Evolutionary conservation across 495 filamentous ascomycete genomes (phyloP).

Genomic region (Viridothelium virens): DNA sequence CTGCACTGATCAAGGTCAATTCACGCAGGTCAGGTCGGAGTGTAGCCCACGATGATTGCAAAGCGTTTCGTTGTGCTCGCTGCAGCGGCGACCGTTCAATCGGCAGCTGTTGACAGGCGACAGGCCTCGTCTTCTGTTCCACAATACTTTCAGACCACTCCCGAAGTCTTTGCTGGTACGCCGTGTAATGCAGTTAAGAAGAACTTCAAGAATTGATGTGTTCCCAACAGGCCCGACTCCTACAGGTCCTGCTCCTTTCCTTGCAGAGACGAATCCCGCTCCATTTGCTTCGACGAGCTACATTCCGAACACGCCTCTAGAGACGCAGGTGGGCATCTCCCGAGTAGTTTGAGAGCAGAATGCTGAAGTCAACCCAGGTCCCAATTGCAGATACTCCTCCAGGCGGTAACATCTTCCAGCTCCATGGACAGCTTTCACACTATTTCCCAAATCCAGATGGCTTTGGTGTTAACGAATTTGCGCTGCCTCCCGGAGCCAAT

Average conservation of each 20-base stretch:
- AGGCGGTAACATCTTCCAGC: conserved; percentile 48
- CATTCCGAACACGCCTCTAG: conserved; percentile 49
- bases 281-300: conserved; percentile 45
- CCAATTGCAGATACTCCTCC: conserved; percentile 44
- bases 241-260: conserved; percentile 49
- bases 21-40: not conserved
- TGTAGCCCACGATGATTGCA: not conserved
- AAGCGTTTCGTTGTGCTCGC: not conserved
- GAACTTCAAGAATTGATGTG: conserved; percentile 17
- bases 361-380: conserved; percentile 18
- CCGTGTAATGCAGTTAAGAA: not conserved
- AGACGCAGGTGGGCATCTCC: conserved; percentile 36
- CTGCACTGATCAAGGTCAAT: not conserved
- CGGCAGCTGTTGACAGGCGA: not conserved
- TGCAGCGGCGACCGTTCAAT: conserved; percentile 3
- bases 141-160: conserved; percentile 50
- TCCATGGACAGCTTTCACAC: conserved; percentile 46
- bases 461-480: conserved; percentile 25
- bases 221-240: conserved; percentile 44
- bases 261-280: conserved; percentile 49
- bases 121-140: conserved; percentile 31
- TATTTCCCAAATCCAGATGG: conserved; percentile 32
- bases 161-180: conserved; percentile 34
- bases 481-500: conserved; percentile 19
- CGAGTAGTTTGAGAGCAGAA: not conserved